Evolutionary conservation across 345 rosid genomes (phyloP).

Genomic region (Citropsis articulata): DNA sequence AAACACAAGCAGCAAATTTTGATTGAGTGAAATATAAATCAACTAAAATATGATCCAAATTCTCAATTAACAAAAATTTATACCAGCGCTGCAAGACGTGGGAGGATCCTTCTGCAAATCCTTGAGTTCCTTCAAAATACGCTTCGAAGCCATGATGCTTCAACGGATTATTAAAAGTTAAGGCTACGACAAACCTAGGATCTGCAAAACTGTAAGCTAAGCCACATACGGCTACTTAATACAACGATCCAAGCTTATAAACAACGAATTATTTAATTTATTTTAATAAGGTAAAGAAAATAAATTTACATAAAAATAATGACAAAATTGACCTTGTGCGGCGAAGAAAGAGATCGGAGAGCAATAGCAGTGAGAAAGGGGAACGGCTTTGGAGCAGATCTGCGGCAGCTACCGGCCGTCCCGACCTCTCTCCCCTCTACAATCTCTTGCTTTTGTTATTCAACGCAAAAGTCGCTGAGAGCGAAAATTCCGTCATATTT

Average conservation of each 20-base stretch:
- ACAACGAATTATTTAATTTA: neutral
- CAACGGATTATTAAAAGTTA: neutral
- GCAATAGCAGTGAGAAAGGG: slow-evolving; percentile 9
- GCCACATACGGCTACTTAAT: neutral
- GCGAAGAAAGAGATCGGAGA: slow-evolving; percentile 5
- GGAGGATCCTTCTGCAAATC: slow-evolving; percentile 51
- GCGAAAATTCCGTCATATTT: neutral
- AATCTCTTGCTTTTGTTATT: neutral
- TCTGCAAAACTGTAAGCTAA: neutral
- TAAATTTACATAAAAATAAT: neutral
- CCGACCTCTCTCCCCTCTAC: neutral
- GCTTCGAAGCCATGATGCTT: slow-evolving; percentile 42
- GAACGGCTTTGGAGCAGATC: slow-evolving; percentile 13
- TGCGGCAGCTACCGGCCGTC: neutral
- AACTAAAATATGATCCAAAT: neutral
- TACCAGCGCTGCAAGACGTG: slow-evolving; percentile 49
- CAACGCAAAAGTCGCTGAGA: neutral
- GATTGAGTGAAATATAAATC: neutral
- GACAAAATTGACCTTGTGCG: neutral
- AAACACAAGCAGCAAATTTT: neutral
- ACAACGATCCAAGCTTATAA: neutral
- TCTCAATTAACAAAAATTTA: neutral
- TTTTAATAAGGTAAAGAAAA: neutral
- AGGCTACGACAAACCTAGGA: neutral
- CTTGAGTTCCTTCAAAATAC: slow-evolving; percentile 48